Percentiles rank a stretch among this genome's conserved stretches.
Conservation (phyloP, 805 yeast genomes). For the Clavispora vitiphila region DNA sequence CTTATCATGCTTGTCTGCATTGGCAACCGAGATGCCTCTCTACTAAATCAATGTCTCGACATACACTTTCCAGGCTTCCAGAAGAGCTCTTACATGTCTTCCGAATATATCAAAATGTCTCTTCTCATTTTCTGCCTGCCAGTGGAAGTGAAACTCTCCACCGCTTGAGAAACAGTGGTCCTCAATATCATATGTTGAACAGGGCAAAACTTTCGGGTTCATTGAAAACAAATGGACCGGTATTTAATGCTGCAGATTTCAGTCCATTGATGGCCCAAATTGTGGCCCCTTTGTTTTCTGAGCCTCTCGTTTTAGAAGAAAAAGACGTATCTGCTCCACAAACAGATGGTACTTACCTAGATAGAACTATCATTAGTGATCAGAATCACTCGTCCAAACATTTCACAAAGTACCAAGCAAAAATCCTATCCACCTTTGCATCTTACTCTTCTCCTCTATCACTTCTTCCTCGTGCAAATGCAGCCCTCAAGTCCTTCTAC, state of each 20-base stretch:
- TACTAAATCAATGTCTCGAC: conserved; percentile 7
- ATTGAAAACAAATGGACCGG: conserved; percentile 1
- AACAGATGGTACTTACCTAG: background rate
- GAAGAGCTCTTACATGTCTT: conserved; percentile 15
- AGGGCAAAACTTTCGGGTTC: conserved; percentile 15
- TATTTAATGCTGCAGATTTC: conserved; percentile 17
- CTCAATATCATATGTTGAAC: conserved; percentile 18
- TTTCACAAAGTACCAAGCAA: conserved; percentile 21
- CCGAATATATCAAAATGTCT: conserved; percentile 16
- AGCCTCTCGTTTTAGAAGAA: conserved; percentile 9
- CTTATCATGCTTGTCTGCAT: background rate
- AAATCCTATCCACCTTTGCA: conserved; percentile 22
- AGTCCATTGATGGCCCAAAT: conserved; percentile 17
- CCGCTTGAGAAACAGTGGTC: conserved; percentile 13
- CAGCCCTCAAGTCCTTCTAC: conserved; percentile 17
- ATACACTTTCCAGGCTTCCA: conserved; percentile 20
- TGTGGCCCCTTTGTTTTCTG: conserved; percentile 18
- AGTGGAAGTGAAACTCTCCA: conserved; percentile 8
- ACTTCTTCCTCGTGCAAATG: conserved; percentile 7
- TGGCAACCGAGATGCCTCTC: background rate
- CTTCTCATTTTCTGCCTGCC: conserved; percentile 5
- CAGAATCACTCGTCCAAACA: conserved; percentile 11
- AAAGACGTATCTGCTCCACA: background rate
- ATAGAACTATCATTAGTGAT: conserved; percentile 7
- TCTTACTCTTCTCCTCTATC: conserved; percentile 20